Conservation (phyloP, 306 rosid genomes). For the Medicago ruthenica region DNA sequence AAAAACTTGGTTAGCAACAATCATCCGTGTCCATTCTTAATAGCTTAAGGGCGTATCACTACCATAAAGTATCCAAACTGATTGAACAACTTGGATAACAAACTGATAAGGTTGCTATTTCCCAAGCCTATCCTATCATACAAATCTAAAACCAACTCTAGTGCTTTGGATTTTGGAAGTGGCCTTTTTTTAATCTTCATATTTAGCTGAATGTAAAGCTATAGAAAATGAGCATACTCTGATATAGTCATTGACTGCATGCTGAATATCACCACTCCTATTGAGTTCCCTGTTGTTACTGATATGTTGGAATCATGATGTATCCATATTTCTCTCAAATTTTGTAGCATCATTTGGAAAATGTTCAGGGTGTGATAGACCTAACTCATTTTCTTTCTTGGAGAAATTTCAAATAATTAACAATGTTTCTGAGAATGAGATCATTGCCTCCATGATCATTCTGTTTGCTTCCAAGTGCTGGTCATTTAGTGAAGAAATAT, state of each 20-base stretch:
- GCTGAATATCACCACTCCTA: neutral
- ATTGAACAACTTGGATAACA: neutral
- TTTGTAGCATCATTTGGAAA: neutral
- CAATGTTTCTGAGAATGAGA: neutral
- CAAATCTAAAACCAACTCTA: conserved; percentile 7
- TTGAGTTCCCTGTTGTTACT: neutral
- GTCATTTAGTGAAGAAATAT: conserved; percentile 6
- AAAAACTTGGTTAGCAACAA: neutral
- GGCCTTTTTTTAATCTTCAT: neutral
- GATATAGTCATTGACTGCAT: neutral
- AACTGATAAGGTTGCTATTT: neutral
- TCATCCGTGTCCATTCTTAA: neutral
- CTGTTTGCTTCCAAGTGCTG: conserved; percentile 9
- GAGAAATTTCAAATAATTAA: neutral
- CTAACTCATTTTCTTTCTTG: neutral
- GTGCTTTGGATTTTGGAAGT: neutral
- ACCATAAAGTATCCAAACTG: neutral
- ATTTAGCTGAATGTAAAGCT: neutral
- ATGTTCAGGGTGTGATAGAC: neutral
- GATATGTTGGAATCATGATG: neutral
- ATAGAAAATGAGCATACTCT: conserved; percentile 2
- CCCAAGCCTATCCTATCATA: neutral
- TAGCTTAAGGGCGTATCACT: neutral
- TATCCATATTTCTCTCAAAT: neutral
- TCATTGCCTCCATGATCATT: neutral